A percentile compares a stretch with the other conserved stretches of the same genome.
Conservation (phyloP, 1,284 basidiomycete species). For the Cryptococcus floricola region DNA sequence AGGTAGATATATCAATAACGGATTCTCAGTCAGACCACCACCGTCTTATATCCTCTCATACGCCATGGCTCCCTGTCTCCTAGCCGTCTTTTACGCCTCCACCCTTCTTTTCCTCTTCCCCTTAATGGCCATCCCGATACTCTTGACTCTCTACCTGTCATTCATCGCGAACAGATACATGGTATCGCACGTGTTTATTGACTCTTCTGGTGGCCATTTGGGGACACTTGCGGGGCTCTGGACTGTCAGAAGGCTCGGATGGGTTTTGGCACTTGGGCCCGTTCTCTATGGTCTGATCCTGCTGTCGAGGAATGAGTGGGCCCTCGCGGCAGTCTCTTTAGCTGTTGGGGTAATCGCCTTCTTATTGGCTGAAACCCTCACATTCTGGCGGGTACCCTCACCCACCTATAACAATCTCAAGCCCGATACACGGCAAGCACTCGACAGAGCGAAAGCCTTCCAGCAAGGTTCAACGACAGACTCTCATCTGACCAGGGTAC, state of each 20-base stretch:
- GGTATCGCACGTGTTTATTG: conserved; percentile 67
- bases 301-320: conserved; percentile 63
- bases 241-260: conserved; percentile 61
- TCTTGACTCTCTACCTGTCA: conserved; percentile 63
- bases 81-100: conserved; percentile 65
- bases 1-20: background rate
- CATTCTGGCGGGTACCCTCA: conserved; percentile 7
- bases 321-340: conserved; percentile 62
- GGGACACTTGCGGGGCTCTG: conserved; percentile 69
- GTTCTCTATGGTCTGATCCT: conserved; percentile 67
- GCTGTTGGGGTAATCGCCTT: conserved; percentile 55
- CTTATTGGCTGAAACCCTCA: conserved; percentile 23
- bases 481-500: background rate
- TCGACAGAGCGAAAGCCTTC: conserved; percentile 4
- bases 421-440: background rate
- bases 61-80: conserved; percentile 61
- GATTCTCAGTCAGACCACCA: conserved; percentile 62
- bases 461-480: background rate
- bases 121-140: conserved; percentile 65
- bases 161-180: conserved; percentile 70
- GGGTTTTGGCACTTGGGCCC: conserved; percentile 59
- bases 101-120: conserved; percentile 70
- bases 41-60: conserved; percentile 64
- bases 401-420: background rate
- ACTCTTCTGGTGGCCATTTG: conserved; percentile 62